Percentiles rank a stretch among this genome's conserved stretches.
Conservation (phyloP, 1,284 basidiomycete species). For the Sanghuangporus sanghuang region DNA sequence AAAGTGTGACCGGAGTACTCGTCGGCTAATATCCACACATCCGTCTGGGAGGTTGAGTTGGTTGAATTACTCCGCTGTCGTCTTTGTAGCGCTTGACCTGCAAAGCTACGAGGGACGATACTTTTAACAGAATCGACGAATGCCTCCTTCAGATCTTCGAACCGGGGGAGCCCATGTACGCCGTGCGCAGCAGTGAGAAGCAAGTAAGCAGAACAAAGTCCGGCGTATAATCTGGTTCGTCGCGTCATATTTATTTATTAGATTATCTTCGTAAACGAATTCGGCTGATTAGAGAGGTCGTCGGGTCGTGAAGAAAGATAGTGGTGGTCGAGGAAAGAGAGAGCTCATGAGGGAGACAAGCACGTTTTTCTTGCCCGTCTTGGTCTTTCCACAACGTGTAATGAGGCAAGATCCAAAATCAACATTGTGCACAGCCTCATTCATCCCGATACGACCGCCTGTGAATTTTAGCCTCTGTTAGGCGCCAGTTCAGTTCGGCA, state of each 20-base stretch:
- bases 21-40: conserved; percentile 15
- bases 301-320: background rate
- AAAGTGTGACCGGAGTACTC: conserved; percentile 15
- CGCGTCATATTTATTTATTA: conserved; percentile 2
- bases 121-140: background rate
- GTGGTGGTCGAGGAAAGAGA: background rate
- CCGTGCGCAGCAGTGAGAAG: background rate
- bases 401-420: background rate
- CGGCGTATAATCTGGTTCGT: background rate
- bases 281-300: background rate
- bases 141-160: background rate
- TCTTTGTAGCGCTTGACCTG: background rate
- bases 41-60: background rate
- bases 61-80: conserved; percentile 3
- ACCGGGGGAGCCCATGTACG: background rate
- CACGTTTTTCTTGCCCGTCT: background rate
- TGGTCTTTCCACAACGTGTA: background rate
- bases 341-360: background rate
- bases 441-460: background rate
- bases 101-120: background rate
- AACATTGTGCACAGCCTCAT: conserved; percentile 4
- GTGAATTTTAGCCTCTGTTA: background rate
- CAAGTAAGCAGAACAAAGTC: background rate
- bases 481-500: background rate
- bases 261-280: background rate